Base-by-base conservation (phyloP, 169 alveolate species). In the Plasmodium cynomolgi region DNA sequence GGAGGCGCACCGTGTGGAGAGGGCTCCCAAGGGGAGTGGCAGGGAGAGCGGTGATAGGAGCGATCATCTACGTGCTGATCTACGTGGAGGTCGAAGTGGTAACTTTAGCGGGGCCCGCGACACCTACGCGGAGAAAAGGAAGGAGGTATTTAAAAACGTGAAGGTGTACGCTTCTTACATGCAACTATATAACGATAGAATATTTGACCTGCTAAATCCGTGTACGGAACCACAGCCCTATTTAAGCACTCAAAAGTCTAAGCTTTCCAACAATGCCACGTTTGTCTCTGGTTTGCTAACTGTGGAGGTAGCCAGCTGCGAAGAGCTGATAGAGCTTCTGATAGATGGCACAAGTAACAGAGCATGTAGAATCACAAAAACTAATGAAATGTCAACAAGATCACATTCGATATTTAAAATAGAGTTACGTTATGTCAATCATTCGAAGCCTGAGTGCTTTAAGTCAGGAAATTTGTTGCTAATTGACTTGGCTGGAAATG, bases 321-420 rank as follows among this genome's bases (percentile, higher is more conserved):
- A 83, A 73, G 97, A 97, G 83, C 71, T 97, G 74, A 84, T 97
- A 77, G 97, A 97, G 39, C 71, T 97, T 26, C 92, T 97, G 81
- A 62, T 93, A 80, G 86, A 90, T 80, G 98, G 98, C 1, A 96
- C 97, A 56, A 91, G 88, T 81, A 96, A 96, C 72, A 71, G 98
- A 81, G 97, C 97, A 84, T 96, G 95, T n/a, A 83, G 98, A 82
- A 96, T 95, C 39, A 97, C 98, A 0, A 93, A 95, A 81, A 96
- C 95, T 84, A 97, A 97, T 90, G 97, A 95, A 44, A 97, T 96
- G 97, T 93, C 97, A 47, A 95, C 97, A 71, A 71, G 98, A 73
- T 95, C 97, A 39, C 98, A 97, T 93, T 96, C 98, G 2, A 96
- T 97, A 68, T 97, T 96, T 96, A 96, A 96, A 91, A 94, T 97